Conservation (phyloP, 202 grass and related monocot genomes). For the Eragrostis tef region DNA sequence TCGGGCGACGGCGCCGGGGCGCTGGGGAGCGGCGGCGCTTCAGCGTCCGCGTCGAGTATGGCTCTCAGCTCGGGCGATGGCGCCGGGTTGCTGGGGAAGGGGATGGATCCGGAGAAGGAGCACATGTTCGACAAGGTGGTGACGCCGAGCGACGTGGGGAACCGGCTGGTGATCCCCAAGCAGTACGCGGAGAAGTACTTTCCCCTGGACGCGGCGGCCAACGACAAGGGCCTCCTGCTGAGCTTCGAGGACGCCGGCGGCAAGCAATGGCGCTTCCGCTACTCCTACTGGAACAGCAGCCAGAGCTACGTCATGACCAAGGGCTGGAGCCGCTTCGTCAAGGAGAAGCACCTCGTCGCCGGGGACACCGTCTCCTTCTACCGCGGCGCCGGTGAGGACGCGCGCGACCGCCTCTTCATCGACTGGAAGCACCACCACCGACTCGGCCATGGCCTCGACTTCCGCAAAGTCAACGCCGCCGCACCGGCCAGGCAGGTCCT, state of each 20-base stretch:
- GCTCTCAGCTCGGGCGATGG: no score
- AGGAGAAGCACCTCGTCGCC: constrained; percentile 77
- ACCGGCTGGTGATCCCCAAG: constrained; percentile 95
- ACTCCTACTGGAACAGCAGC: constrained; percentile 98
- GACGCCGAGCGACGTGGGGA: constrained; percentile 91
- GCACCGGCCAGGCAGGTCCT: no score
- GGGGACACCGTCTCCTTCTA: constrained; percentile 83
- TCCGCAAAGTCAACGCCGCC: no score
- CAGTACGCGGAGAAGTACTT: constrained; percentile 93
- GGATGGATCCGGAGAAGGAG: constrained; percentile 63
- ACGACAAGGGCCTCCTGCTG: constrained; percentile 77
- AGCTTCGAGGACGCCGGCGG: constrained; percentile 76
- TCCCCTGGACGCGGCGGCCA: constrained; percentile 65
- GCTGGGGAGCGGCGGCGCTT: no score
- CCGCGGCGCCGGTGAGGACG: constrained; percentile 54
- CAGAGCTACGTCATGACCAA: constrained; percentile 98
- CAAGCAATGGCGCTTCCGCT: constrained; percentile 87
- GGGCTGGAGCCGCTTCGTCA: constrained; percentile 94
- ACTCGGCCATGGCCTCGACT: no score
- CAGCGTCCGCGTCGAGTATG: no score
- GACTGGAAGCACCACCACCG: constrained; percentile 55
- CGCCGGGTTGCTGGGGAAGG: no score
- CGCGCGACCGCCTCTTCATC: constrained; percentile 80
- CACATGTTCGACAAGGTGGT: constrained; percentile 97
- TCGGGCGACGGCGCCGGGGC: no score